These are phyloP conservation scores for Diaporthe australafricana DNA, from an alignment of 2,329 filamentous ascomycete species.

Conservation along the genomic window DNA sequence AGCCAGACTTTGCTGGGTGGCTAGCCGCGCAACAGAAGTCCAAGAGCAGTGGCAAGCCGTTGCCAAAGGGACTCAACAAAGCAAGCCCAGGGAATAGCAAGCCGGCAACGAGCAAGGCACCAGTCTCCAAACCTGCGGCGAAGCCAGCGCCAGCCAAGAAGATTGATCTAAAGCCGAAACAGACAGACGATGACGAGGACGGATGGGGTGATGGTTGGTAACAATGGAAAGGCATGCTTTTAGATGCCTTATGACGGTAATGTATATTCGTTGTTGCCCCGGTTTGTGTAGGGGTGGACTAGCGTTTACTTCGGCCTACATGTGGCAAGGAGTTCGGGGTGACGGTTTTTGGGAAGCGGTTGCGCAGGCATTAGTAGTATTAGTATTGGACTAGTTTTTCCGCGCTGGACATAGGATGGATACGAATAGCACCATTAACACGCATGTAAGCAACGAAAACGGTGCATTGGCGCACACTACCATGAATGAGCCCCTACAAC, in stretches of 20 bases:
- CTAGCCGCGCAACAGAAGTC: slow-evolving; percentile 85
- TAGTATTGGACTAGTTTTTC: background rate
- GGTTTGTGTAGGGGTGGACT: background rate
- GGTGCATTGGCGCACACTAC: slow-evolving; percentile 2
- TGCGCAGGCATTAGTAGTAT: background rate
- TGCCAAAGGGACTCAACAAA: slow-evolving; percentile 89
- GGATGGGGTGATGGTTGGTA: slow-evolving; percentile 77
- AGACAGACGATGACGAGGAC: slow-evolving; percentile 63
- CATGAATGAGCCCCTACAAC: background rate
- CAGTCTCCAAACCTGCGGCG: slow-evolving; percentile 53
- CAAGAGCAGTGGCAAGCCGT: slow-evolving; percentile 73
- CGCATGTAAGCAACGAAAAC: background rate
- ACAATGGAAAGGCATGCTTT: background rate
- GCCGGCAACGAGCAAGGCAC: slow-evolving; percentile 53
- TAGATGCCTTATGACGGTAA: background rate
- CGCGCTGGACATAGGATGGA: background rate
- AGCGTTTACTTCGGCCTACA: slow-evolving; percentile 23
- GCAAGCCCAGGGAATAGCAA: slow-evolving; percentile 51
- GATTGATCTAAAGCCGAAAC: slow-evolving; percentile 76
- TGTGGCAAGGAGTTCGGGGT: slow-evolving; percentile 30
- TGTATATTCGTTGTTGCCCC: slow-evolving; percentile 25
- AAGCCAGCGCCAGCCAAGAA: slow-evolving; percentile 70
- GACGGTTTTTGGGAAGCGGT: background rate
- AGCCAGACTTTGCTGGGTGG: slow-evolving; percentile 97
- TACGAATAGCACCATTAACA: background rate